Conservation (phyloP, 768 basidiomycete genomes). For the Pulveroboletus sp. region DNA sequence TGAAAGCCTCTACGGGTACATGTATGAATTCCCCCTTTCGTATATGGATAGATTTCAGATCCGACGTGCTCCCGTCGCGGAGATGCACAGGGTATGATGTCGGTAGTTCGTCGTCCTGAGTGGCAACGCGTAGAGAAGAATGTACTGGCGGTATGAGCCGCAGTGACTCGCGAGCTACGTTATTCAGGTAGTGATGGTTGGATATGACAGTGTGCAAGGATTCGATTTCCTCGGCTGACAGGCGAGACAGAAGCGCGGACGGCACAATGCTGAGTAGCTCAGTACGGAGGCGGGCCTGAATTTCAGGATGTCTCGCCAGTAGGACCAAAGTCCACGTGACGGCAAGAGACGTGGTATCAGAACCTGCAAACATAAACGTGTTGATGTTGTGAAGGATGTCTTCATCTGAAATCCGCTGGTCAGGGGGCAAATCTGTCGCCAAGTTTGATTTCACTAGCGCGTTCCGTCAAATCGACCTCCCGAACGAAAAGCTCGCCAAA, state of each 20-base stretch:
- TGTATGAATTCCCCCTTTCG: slow-evolving; percentile 72
- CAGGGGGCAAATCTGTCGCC: slow-evolving; percentile 60
- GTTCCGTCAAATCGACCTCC: slow-evolving; percentile 4
- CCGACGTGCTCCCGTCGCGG: slow-evolving; percentile 41
- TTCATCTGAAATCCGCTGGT: slow-evolving; percentile 78
- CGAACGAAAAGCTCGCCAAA: not conserved
- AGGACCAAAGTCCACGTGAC: slow-evolving; percentile 82
- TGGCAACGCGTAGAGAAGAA: slow-evolving; percentile 75
- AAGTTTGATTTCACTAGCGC: slow-evolving; percentile 75
- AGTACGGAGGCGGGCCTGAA: slow-evolving; percentile 66
- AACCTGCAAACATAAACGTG: slow-evolving; percentile 88
- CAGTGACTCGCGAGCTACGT: slow-evolving; percentile 69
- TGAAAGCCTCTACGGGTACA: slow-evolving; percentile 75
- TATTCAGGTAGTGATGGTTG: slow-evolving; percentile 66
- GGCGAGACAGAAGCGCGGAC: slow-evolving; percentile 35
- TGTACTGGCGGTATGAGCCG: slow-evolving; percentile 80
- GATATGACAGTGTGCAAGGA: slow-evolving; percentile 54
- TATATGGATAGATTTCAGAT: slow-evolving; percentile 43
- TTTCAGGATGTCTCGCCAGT: slow-evolving; percentile 59
- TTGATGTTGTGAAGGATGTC: slow-evolving; percentile 85
- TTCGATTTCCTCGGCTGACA: slow-evolving; percentile 62
- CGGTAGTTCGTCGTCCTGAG: slow-evolving; percentile 73
- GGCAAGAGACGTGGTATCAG: slow-evolving; percentile 79
- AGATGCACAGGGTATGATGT: slow-evolving; percentile 57
- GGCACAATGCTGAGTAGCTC: slow-evolving; percentile 56